Evolutionary conservation across 2,329 filamentous ascomycete genomes (phyloP), one percentile per base, ranked within the genome.

Genomic region (Dryadomyces sulphureus): DNA sequence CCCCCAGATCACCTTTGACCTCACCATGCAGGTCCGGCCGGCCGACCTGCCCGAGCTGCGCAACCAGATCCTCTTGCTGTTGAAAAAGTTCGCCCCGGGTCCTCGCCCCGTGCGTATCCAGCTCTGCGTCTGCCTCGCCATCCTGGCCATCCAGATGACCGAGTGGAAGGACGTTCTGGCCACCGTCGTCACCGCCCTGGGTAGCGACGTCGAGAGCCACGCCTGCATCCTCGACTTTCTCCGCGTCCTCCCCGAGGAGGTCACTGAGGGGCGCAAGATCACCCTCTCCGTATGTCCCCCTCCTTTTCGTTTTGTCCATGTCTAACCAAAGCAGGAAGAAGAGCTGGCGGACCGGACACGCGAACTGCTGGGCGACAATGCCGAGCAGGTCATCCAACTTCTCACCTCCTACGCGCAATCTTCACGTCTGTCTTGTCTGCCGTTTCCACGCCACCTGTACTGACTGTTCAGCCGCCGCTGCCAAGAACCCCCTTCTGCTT

Each of bases 241-340:
- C 54, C 88, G 87, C 64, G 89, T 98, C 57, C 79, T 98, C 54
- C 92, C 92, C 47, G 92, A 98, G 72, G 92, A 98, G 75, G 92
- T 98, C 60, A 96, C 86, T 56, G 90, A 98, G 74, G 92, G 92
- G 68, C 87, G 92, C 68, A 98, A 96, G 72, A 95, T 98, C 75
- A 94, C 88, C 74, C 76, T 98, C 68, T 89, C 87, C 78, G 89
- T 94, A 92, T 71, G 87, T 90, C 5, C 16, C n/a, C 14, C 21
- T 36, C 21, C 24, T 41, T 14, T 17, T 25, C 3, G 5, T 27
- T 7, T 7, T 24, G 20, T 5, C 17, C 16, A n/a, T n/a, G 30
- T 9, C 19, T 4, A 5, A 20, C 19, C 41, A 4, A 4, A 8
- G 6, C 76, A 94, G 89, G 92, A 98, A 84, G 89, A 96, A 70